Conservation (phyloP, 2,329 filamentous ascomycete species). For the Trichoderma harzianum region DNA sequence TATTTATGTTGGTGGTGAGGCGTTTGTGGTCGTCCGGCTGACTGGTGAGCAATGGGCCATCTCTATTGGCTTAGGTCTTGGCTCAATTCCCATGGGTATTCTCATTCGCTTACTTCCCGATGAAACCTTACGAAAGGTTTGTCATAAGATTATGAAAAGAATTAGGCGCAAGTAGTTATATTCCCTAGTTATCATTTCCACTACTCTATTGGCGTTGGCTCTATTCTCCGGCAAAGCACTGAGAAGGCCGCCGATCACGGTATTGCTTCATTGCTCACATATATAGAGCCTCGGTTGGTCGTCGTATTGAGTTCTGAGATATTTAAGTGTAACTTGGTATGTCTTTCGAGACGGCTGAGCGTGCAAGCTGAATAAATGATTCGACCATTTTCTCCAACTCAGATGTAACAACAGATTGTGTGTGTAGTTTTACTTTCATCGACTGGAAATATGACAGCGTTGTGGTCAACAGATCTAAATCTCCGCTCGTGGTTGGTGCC, state of each 20-base stretch:
- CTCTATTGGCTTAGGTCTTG: slow-evolving; percentile 69
- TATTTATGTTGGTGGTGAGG: slow-evolving; percentile 64
- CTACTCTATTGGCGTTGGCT: too few relatives aligned
- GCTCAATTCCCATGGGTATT: slow-evolving; percentile 71
- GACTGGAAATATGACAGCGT: not conserved
- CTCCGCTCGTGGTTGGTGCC: not conserved
- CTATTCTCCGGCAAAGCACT: too few relatives aligned
- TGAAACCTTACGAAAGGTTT: not conserved
- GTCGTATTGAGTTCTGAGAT: too few relatives aligned
- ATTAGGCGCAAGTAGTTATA: not conserved
- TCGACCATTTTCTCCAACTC: not conserved
- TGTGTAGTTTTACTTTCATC: not conserved
- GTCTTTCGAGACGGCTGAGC: not conserved
- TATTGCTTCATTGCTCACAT: too few relatives aligned
- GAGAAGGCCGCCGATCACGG: too few relatives aligned
- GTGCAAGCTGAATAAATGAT: not conserved
- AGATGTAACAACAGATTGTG: not conserved
- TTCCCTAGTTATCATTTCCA: too few relatives aligned
- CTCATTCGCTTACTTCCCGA: slow-evolving; percentile 50
- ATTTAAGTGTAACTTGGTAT: too few relatives aligned
- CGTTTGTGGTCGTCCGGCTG: slow-evolving; percentile 53
- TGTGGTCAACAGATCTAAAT: not conserved
- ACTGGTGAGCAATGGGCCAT: slow-evolving; percentile 71
- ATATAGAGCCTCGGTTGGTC: too few relatives aligned
- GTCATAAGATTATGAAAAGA: not conserved